These are phyloP conservation scores for Malassezia sp. DNA, from an alignment of 1,284 basidiomycete species.

Conservation along the genomic window DNA sequence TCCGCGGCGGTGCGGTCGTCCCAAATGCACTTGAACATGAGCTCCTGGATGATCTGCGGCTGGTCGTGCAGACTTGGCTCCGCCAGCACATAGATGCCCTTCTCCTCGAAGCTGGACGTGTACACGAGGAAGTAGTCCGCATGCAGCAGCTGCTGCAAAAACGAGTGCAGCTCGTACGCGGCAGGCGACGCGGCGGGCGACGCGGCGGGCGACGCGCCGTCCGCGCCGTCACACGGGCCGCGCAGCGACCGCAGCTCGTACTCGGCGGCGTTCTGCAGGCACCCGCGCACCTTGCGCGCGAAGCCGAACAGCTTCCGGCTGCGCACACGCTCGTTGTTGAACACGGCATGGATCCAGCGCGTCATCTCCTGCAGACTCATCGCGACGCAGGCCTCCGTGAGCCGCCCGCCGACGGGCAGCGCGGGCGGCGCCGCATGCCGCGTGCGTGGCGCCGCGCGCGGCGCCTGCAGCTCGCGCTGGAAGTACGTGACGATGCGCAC, in stretches of 20 bases:
- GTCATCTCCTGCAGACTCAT: slow-evolving; percentile 74
- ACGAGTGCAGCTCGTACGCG: slow-evolving; percentile 57
- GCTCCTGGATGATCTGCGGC: slow-evolving; percentile 67
- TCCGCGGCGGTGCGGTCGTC: neutral
- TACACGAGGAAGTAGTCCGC: slow-evolving; percentile 92
- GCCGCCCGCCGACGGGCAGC: slow-evolving; percentile 20
- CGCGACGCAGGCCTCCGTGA: slow-evolving; percentile 26
- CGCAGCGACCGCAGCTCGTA: slow-evolving; percentile 63
- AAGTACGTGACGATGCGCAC: slow-evolving; percentile 75
- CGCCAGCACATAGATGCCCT: slow-evolving; percentile 87
- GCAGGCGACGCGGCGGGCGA: neutral
- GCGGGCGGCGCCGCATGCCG: neutral
- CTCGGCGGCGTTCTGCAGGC: slow-evolving; percentile 91
- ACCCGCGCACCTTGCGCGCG: slow-evolving; percentile 52
- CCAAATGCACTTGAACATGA: slow-evolving; percentile 67
- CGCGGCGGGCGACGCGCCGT: neutral
- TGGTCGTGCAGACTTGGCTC: slow-evolving; percentile 69
- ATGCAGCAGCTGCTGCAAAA: slow-evolving; percentile 69
- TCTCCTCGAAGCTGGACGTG: slow-evolving; percentile 74
- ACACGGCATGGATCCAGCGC: slow-evolving; percentile 80
- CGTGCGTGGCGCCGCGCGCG: slow-evolving; percentile 44
- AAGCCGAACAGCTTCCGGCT: slow-evolving; percentile 90
- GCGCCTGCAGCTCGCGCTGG: slow-evolving; percentile 78
- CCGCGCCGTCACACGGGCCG: neutral
- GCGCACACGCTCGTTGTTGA: slow-evolving; percentile 82